Conservation (phyloP, 2,329 filamentous ascomycete genomes). For the Diplocarpon rosae region DNA sequence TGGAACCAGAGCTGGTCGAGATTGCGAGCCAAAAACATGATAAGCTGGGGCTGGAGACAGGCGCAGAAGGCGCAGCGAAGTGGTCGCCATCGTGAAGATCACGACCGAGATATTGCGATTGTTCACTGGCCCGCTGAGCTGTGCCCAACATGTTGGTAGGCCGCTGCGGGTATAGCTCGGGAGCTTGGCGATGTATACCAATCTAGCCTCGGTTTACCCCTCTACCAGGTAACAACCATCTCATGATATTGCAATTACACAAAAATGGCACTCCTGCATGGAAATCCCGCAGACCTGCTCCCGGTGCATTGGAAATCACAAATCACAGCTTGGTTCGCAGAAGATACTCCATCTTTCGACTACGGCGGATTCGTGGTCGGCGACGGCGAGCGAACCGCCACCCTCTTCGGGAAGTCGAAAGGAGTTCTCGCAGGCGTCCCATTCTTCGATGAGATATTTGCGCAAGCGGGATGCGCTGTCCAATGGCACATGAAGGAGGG, state of each 20-base stretch:
- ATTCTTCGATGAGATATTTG: slow-evolving; percentile 91
- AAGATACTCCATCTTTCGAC: slow-evolving; percentile 94
- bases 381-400: slow-evolving; percentile 49
- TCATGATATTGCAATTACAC: not conserved
- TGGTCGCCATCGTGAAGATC: slow-evolving; percentile 12
- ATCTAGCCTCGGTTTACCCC: not conserved
- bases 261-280: slow-evolving; percentile 32
- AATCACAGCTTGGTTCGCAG: slow-evolving; percentile 77
- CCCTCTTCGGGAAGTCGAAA: slow-evolving; percentile 56
- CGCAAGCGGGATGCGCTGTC: slow-evolving; percentile 81
- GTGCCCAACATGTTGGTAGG: not conserved
- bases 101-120: not conserved
- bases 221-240: not conserved
- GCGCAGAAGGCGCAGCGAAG: slow-evolving; percentile 13
- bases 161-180: not conserved
- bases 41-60: slow-evolving; percentile 6
- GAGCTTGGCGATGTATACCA: not conserved
- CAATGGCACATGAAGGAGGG: slow-evolving; percentile 82
- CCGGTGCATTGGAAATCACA: slow-evolving; percentile 75
- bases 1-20: slow-evolving; percentile 10
- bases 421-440: slow-evolving; percentile 85
- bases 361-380: slow-evolving; percentile 97
- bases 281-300: slow-evolving; percentile 60
- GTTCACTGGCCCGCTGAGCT: not conserved
- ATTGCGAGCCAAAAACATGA: slow-evolving; percentile 7